Evolutionary conservation across 1,284 basidiomycete genomes (phyloP).

Genomic region (Hymenochaete sp.): DNA sequence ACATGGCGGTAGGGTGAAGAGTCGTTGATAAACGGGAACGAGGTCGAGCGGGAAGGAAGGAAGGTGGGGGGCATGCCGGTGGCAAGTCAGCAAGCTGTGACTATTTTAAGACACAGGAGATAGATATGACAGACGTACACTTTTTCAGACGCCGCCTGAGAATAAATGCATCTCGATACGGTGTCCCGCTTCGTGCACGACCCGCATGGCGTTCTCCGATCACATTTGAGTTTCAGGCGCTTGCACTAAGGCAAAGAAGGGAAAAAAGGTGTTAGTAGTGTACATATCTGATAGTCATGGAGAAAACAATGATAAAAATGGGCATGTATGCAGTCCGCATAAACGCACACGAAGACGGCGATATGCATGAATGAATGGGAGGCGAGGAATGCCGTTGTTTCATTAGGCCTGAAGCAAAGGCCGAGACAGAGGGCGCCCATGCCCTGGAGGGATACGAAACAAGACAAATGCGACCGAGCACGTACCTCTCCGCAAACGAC

Average conservation of each 20-base stretch:
- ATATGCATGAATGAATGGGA: no score
- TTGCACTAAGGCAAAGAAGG: conserved; percentile 48
- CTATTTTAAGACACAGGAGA: conserved; percentile 3
- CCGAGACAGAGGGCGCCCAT: no score
- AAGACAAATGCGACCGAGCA: conserved; percentile 16
- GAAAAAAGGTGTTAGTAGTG: conserved; percentile 8
- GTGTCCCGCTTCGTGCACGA: conserved; percentile 73
- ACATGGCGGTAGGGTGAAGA: neutral
- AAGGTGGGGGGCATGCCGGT: conserved; percentile 1
- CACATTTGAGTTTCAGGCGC: conserved; percentile 74
- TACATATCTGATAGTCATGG: no score
- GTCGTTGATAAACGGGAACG: neutral
- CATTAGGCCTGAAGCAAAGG: no score
- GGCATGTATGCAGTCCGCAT: no score
- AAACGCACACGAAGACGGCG: no score
- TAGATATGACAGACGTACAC: conserved; percentile 39
- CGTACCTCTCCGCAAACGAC: conserved; percentile 74
- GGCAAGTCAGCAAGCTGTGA: conserved; percentile 7
- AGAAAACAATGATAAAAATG: no score
- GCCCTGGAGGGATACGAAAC: conserved; percentile 12
- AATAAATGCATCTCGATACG: conserved; percentile 62
- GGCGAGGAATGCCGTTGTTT: no score
- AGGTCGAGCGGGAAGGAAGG: conserved; percentile 1
- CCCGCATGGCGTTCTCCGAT: conserved; percentile 63
- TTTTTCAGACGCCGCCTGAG: conserved; percentile 73